These are phyloP conservation scores for Boletellus ananas DNA, from an alignment of 768 basidiomycete genomes.

Conservation along the genomic window DNA sequence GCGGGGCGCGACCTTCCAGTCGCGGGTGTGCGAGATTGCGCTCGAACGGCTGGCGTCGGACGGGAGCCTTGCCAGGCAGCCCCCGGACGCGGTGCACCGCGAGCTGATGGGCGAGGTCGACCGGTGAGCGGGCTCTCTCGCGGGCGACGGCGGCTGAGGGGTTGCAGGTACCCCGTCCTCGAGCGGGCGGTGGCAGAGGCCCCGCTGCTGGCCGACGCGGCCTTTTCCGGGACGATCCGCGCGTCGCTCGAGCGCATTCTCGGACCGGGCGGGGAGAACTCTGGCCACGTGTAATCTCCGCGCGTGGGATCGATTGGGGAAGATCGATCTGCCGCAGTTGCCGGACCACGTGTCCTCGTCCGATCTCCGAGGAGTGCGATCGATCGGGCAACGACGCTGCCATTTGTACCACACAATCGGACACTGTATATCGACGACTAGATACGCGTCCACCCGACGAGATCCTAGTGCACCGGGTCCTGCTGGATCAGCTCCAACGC, in stretches of 20 bases:
- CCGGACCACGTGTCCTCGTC: no score
- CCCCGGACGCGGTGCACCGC: slow-evolving; percentile 50
- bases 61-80: slow-evolving; percentile 47
- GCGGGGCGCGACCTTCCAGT: slow-evolving; percentile 48
- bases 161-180: slow-evolving; percentile 52
- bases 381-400: no score
- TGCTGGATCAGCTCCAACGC: slow-evolving; percentile 51
- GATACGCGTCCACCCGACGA: slow-evolving; percentile 3
- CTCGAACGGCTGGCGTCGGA: slow-evolving; percentile 53
- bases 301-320: no score
- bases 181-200: slow-evolving; percentile 57
- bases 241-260: slow-evolving; percentile 45
- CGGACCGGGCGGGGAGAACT: slow-evolving; percentile 23
- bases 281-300: background rate
- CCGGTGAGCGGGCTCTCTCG: slow-evolving; percentile 38
- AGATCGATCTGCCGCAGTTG: no score
- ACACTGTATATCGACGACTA: no score
- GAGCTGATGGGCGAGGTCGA: slow-evolving; percentile 73
- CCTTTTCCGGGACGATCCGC: slow-evolving; percentile 43
- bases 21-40: slow-evolving; percentile 59
- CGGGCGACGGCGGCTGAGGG: no score
- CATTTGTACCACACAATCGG: no score
- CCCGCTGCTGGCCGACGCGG: slow-evolving; percentile 44
- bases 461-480: slow-evolving; percentile 32
- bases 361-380: no score